Base-by-base conservation (phyloP, 1,139 yeast genomes). In the Zygotorulaspora mrakii region DNA sequence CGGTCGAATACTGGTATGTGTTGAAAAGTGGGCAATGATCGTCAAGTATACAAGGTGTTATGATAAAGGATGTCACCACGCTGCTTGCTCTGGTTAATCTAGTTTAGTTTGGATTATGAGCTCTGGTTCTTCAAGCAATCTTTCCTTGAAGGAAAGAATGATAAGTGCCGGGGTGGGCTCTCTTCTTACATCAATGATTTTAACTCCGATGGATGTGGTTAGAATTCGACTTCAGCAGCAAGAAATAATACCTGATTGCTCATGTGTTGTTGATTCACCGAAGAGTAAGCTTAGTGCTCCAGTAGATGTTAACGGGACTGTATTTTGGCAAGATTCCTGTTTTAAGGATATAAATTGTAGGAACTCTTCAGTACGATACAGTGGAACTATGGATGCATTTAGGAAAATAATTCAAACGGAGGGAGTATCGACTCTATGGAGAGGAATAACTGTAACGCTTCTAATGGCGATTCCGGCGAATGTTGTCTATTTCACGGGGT, bases 121-220 rank as follows among this genome's bases (percentile, higher is more conserved):
- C 7, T 30, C 33, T 22, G 34, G 33, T 26, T 35, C 35, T 6
- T 28, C 40, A 11, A 37, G 36, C 17, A 34, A 33, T 8, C 40
- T 59, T 31, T 51, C 55, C 3, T 20, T 55, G 8, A 40, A 42
- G 8, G 62, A 87, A 59, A 65, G 89, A 41, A 87, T 88, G 94
- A 63, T 85, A 27, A 84, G 96, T 47, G 97, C 97, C 0, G 83
- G 95, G 55, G 74, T 84, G 35, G 98, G 98, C 2, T 85, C 96
- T 1, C 61, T 91, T n/a, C 61, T 88, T 26, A 91, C 96, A 1
- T 87, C 96, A 0, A 55, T 87, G 33, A 79, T 81, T 39, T 84
- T 89, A 23, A 91, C 96, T 1, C 98, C 98, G 1, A 82, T 91
- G 62, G 98, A 91, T 59, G 97, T 91, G 33, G 86, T 89, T 1